Conservation (phyloP, 371 early-diverging fungal genomes). For the Mortierella sp. region DNA sequence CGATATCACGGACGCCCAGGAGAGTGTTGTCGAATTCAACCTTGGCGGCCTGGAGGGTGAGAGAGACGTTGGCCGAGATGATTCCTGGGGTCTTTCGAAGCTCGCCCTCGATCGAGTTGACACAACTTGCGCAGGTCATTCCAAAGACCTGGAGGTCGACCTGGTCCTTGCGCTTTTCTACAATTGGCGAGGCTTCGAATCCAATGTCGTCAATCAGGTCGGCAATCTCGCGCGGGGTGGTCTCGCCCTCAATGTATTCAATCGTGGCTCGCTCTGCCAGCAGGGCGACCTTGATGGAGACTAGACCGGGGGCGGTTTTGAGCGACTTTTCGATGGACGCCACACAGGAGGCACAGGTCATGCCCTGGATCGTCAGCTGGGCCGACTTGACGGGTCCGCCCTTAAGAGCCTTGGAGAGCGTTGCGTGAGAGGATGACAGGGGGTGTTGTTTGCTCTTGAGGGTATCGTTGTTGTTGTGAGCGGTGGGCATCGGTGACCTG, state of each 20-base stretch:
- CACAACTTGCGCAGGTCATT: conserved; percentile 92
- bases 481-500: conserved; percentile 1
- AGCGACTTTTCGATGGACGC: conserved; percentile 80
- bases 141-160: conserved; percentile 87
- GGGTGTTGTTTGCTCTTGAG: conserved; percentile 8
- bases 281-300: conserved; percentile 74
- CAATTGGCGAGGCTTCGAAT: conserved; percentile 78
- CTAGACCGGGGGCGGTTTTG: conserved; percentile 61
- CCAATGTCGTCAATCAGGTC: conserved; percentile 83
- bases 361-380: conserved; percentile 75
- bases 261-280: conserved; percentile 90
- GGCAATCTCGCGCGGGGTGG: conserved; percentile 65
- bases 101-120: conserved; percentile 79
- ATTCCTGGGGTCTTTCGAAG: conserved; percentile 77
- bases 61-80: conserved; percentile 74
- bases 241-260: conserved; percentile 65
- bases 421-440: not conserved
- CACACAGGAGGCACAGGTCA: conserved; percentile 93
- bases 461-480: conserved; percentile 2
- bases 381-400: conserved; percentile 32
- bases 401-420: conserved; percentile 25
- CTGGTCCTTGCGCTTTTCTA: conserved; percentile 48
- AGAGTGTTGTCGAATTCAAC: conserved; percentile 74
- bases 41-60: conserved; percentile 80
- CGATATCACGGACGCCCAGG: conserved; percentile 85